Conservation (phyloP, 192 early-diverging fungal species). For the Blastocladiella britannica region DNA sequence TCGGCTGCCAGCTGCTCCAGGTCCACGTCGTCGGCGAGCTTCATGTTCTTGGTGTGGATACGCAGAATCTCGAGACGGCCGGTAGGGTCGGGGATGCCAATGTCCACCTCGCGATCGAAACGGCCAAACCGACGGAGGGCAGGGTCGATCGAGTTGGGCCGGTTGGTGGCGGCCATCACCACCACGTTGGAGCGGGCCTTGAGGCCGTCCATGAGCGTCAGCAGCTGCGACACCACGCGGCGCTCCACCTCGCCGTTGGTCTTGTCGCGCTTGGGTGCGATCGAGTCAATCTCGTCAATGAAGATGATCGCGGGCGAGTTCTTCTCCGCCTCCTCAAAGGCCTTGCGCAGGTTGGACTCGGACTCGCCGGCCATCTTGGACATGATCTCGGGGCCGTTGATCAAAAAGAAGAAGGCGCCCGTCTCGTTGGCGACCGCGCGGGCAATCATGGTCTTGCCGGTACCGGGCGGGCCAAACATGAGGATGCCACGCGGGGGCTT, state of each 20-base stretch:
- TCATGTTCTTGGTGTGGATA: slow-evolving; percentile 99
- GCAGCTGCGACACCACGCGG: slow-evolving; percentile 90
- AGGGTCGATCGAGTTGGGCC: slow-evolving; percentile 94
- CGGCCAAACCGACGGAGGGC: slow-evolving; percentile 97
- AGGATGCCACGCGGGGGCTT: slow-evolving; percentile 96
- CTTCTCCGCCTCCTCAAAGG: slow-evolving; percentile 96
- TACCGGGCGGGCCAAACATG: slow-evolving; percentile 96
- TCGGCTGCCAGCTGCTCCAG: slow-evolving; percentile 90
- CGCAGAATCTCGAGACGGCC: slow-evolving; percentile 95
- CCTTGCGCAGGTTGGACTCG: slow-evolving; percentile 92
- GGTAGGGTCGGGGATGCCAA: slow-evolving; percentile 96
- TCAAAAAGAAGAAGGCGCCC: slow-evolving; percentile 97
- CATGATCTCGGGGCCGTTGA: slow-evolving; percentile 99
- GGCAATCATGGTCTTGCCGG: slow-evolving; percentile 96
- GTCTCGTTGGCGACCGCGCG: slow-evolving; percentile 98
- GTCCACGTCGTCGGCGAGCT: slow-evolving; percentile 89
- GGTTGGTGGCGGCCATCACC: slow-evolving; percentile 98
- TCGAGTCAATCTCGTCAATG: slow-evolving; percentile 98
- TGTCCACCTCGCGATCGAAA: slow-evolving; percentile 97
- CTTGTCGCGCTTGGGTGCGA: slow-evolving; percentile 98
- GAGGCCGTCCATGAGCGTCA: slow-evolving; percentile 96
- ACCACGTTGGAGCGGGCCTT: slow-evolving; percentile 93
- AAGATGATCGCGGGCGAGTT: slow-evolving; percentile 95
- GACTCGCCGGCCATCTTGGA: slow-evolving; percentile 99
- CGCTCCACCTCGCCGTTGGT: slow-evolving; percentile 98